Base-by-base conservation (phyloP, 2,329 filamentous ascomycete genomes). In the Pseudogymnoascus sp. region DNA sequence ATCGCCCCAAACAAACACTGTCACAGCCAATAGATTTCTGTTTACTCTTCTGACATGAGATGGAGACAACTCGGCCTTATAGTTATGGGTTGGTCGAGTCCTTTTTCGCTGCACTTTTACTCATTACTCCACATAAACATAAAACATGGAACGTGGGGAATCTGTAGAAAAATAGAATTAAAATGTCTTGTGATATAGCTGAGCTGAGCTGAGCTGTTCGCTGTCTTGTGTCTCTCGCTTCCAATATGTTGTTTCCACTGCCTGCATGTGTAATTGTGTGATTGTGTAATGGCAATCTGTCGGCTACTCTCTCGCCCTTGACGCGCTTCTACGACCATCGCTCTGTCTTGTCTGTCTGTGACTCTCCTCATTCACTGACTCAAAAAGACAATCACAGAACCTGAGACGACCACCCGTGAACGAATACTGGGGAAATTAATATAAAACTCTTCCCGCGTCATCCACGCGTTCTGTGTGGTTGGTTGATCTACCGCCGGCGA, bases 321-420 rank as follows among this genome's bases (percentile, higher is more conserved):
- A 57, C 51, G 51, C 51, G 51, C 51, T 57, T 57, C 29, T 57
- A 57, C 47, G 47, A 57, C 51, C 51, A 18, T 34, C 51, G 16
- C 5, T 10, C 51, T 57, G 51, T 12, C 51, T 8, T 29, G 18
- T 10, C 51, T 57, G 51, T 12, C 51, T 14, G 51, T 34, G 51
- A 57, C 16, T 57, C 51, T 54, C 45, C 45, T 34, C 29, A 34
- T 57, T 57, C 51, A 57, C 51, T 57, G 51, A 57, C 51, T 57
- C 51, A 57, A 57, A 57, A 14, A 7, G 29, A 34, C 51, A 57
- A 57, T 57, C 51, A 14, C 51, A 57, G 51, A 57, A 57, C 4
- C 51, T 34, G 51, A 57, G 51, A 57, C 29, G 51, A 57, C n/a
- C 51, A 57, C 26, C 29, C 29, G 51, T 21, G 51, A 57, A 57